Evolutionary conservation across 257 asterid species (phyloP).

Genomic region (Solanum piurae): DNA sequence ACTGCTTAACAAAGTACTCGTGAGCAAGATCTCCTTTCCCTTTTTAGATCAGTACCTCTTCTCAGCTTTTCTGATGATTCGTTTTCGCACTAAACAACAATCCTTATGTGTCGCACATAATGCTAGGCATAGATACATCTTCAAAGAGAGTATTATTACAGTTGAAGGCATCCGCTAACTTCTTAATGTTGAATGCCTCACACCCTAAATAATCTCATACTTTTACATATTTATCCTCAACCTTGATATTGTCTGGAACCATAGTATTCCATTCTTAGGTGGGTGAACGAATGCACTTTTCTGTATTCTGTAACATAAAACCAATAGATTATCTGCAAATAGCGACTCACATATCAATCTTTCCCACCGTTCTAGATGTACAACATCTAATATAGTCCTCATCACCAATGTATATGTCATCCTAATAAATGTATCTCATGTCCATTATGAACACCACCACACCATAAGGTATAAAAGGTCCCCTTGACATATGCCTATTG

Average conservation of each 20-base stretch:
- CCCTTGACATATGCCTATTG: background rate
- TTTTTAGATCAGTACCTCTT: background rate
- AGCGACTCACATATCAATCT: background rate
- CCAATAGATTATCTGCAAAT: background rate
- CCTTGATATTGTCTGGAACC: background rate
- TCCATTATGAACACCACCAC: background rate
- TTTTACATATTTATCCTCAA: background rate
- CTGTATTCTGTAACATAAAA: background rate
- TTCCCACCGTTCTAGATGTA: background rate
- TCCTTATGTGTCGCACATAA: background rate
- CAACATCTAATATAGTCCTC: background rate
- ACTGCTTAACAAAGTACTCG: background rate
- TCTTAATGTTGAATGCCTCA: background rate
- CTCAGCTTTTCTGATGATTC: background rate
- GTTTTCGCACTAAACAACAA: background rate
- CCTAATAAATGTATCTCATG: background rate
- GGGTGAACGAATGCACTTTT: background rate
- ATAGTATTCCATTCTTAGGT: background rate
- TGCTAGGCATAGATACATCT: background rate
- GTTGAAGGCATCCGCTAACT: background rate
- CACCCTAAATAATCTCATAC: background rate
- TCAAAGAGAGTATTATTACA: background rate
- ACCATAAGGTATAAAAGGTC: background rate
- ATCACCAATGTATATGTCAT: background rate
- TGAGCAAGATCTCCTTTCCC: background rate